Percentiles rank a stretch among this genome's conserved stretches.
phyloP scores from a whole-genome alignment of 2,329 filamentous ascomycete genomes.

The Cladosporium sphaerospermum region DNA sequence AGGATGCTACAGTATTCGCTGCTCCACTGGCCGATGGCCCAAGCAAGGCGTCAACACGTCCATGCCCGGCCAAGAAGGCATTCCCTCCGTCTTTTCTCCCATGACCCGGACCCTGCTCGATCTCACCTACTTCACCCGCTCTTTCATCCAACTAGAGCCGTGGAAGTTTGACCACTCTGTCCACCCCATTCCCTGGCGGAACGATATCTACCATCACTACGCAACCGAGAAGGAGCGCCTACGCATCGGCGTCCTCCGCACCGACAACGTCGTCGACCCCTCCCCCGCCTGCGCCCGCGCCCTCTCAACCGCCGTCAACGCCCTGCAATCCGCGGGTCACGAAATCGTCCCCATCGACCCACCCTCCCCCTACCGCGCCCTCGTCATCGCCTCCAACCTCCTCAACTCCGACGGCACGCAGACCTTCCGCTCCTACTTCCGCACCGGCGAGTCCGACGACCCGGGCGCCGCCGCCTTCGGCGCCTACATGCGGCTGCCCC shows the following conservation, averaged over 20 bases:
- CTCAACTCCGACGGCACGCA: conserved; percentile 78
- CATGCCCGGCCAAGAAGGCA: conserved; percentile 88
- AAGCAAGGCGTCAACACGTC: conserved; percentile 77
- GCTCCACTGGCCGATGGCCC: conserved; percentile 85
- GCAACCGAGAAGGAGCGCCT: conserved; percentile 57
- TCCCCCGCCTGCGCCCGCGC: conserved; percentile 77
- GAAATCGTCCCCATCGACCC: conserved; percentile 58
- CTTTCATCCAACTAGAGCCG: conserved; percentile 71
- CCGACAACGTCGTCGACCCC: conserved; percentile 70
- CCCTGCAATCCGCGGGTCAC: conserved; percentile 67
- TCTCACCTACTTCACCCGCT: conserved; percentile 74
- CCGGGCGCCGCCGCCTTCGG: conserved; percentile 68
- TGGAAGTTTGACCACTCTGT: conserved; percentile 86
- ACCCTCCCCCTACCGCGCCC: conserved; percentile 59
- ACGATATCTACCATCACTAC: conserved; percentile 54
- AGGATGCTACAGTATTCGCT: conserved; percentile 79
- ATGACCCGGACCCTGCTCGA: conserved; percentile 85
- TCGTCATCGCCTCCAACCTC: conserved; percentile 70
- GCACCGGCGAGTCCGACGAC: conserved; percentile 73
- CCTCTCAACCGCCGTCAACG: conserved; percentile 61
- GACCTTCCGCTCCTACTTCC: conserved; percentile 72
- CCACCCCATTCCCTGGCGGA: conserved; percentile 76
- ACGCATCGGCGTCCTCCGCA: conserved; percentile 69
- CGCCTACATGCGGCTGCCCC: conserved; percentile 65
- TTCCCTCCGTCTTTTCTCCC: conserved; percentile 82